Base-by-base conservation (phyloP, 176 grass and related monocot species). In the Musa beccarii region DNA sequence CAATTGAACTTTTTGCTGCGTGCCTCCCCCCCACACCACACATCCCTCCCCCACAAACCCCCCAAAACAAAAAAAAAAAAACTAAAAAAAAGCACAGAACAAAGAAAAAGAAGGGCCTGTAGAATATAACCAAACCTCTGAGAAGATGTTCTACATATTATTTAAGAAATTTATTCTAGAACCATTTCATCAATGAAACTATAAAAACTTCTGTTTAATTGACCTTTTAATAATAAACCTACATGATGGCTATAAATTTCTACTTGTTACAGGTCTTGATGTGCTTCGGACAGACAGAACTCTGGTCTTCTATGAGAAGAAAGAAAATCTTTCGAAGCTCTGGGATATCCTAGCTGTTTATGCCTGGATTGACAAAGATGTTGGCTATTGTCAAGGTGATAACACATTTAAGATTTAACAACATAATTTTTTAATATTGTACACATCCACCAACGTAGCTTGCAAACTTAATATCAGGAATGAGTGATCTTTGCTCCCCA, bases 311-410 rank as follows among this genome's bases (percentile, higher is more conserved):
- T 99, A 95, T 79, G 89, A 99, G 87, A 89, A 91, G 67, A 87
- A 99, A 81, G 96, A 95, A 82, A 99, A 99, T 79, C 88, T 99
- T 76, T 92, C 96, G 23, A 99, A 92, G 79, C 83, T 99, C 23
- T 99, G 96, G 96, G 91, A 99, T 86, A 99, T 99, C 82, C 77
- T 99, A 68, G 86, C 96, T 3, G 88, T 99, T 70, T 99, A 99
- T 89, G 83, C 91, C 52, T 99, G 96, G 96, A 95, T 99, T 84
- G 96, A 95, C 79, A 99, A 99, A 85, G 96, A 99, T 79, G 86
- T 99, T 66, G 96, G 96, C 53, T 99, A 99, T 24, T 99, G 96
- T 83, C 96, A 99, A 99, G 96, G 96, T 95, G 66, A 17, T 28
- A 72, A 72, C 71, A 69, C 69, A 81, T 79, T 70, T 70, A 20